Conservation (phyloP, 2,329 filamentous ascomycete species). For the Claviceps sp. region DNA sequence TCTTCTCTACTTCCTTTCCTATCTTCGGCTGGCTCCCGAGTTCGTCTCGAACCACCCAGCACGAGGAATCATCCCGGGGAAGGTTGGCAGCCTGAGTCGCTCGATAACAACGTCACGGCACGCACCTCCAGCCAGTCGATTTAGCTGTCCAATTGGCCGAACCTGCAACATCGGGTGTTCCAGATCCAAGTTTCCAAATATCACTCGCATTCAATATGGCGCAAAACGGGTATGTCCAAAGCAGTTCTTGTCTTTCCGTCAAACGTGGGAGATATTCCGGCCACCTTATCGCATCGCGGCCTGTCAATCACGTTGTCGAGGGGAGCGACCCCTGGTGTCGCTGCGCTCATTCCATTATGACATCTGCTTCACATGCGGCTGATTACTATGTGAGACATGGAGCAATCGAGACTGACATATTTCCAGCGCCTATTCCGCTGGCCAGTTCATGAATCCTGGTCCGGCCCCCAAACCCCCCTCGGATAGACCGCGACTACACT, state of each 20-base stretch:
- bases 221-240: conserved; percentile 17
- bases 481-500: conserved; percentile 67
- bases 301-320: not conserved
- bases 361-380: not conserved
- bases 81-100: not conserved
- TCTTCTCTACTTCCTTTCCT: not conserved
- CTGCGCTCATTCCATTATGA: not conserved
- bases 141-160: not conserved
- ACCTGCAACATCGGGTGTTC: not conserved
- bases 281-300: not conserved
- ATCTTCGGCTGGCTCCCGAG: not conserved
- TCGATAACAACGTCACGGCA: not conserved
- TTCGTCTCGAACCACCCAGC: not conserved
- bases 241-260: not conserved
- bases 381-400: not conserved
- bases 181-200: not conserved
- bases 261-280: not conserved
- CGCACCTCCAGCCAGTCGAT: not conserved
- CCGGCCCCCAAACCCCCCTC: conserved; percentile 83
- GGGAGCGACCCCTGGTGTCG: not conserved
- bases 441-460: conserved; percentile 90
- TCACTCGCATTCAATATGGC: conserved; percentile 16
- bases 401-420: conserved; percentile 4
- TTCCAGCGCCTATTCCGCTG: conserved; percentile 41
- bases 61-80: not conserved